Percentiles rank a stretch among this genome's conserved stretches.
These are phyloP conservation scores for Colletotrichum chrysophilum DNA, from an alignment of 2,329 filamentous ascomycete genomes.

Conservation along the genomic window DNA sequence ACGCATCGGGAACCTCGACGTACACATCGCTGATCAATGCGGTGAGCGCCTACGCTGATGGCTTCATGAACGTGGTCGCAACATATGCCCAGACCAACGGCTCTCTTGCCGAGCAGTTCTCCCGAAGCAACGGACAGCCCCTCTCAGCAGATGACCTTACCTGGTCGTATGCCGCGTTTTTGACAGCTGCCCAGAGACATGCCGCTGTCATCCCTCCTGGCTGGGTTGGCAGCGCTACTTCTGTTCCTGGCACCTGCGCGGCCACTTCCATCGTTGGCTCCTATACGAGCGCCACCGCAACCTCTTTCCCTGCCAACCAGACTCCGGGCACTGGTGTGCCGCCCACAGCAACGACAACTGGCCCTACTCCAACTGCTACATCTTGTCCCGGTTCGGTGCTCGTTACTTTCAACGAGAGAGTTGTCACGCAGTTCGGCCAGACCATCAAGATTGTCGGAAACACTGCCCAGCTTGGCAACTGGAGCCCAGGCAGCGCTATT, in stretches of 20 bases:
- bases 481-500: conserved; percentile 61
- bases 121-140: conserved; percentile 55
- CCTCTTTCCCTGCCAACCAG: conserved; percentile 54
- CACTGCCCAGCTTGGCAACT: conserved; percentile 63
- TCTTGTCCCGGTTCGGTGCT: conserved; percentile 47
- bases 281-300: conserved; percentile 54
- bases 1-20: conserved; percentile 48
- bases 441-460: conserved; percentile 70
- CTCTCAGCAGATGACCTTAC: conserved; percentile 72
- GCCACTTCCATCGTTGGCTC: conserved; percentile 51
- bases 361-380: conserved; percentile 34
- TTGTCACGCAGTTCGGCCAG: conserved; percentile 64
- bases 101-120: conserved; percentile 72
- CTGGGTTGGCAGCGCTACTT: conserved; percentile 56
- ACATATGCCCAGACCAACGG: conserved; percentile 68
- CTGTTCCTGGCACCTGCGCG: conserved; percentile 54
- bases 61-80: conserved; percentile 66
- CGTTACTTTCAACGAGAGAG: conserved; percentile 67
- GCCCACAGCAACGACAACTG: conserved; percentile 22
- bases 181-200: conserved; percentile 66
- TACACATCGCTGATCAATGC: conserved; percentile 64
- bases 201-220: conserved; percentile 59
- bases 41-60: conserved; percentile 62
- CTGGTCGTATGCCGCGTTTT: conserved; percentile 76
- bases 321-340: conserved; percentile 43